Conservation (phyloP, 2,329 filamentous ascomycete genomes). For the Xylaria polymorpha region DNA sequence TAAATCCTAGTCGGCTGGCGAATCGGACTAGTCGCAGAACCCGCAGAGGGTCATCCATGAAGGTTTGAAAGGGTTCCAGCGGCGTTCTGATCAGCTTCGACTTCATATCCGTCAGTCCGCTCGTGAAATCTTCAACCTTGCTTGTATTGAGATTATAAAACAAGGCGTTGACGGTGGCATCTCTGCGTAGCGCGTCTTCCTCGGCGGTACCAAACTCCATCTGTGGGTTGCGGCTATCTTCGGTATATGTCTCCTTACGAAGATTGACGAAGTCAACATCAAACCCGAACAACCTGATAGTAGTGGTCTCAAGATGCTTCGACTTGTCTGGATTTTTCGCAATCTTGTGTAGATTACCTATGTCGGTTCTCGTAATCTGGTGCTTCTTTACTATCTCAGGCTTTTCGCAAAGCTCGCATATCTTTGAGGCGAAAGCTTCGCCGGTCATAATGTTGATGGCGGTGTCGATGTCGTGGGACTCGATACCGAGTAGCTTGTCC, state of each 20-base stretch:
- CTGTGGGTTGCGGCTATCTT: slow-evolving; percentile 88
- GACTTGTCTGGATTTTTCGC: slow-evolving; percentile 94
- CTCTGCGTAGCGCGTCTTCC: slow-evolving; percentile 88
- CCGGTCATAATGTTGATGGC: slow-evolving; percentile 90
- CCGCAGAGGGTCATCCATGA: slow-evolving; percentile 91
- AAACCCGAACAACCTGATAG: slow-evolving; percentile 83
- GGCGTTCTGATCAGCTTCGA: slow-evolving; percentile 83
- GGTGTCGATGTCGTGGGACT: slow-evolving; percentile 84
- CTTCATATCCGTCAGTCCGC: slow-evolving; percentile 80
- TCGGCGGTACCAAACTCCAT: slow-evolving; percentile 94
- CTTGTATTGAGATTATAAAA: slow-evolving; percentile 92
- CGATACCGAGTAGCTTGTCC: slow-evolving; percentile 79
- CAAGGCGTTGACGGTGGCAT: slow-evolving; percentile 94
- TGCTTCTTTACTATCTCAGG: slow-evolving; percentile 72
- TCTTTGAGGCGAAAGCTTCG: slow-evolving; percentile 75
- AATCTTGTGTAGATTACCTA: slow-evolving; percentile 87
- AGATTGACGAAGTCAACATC: slow-evolving; percentile 96
- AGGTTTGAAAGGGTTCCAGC: slow-evolving; percentile 88
- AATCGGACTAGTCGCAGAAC: slow-evolving; percentile 90
- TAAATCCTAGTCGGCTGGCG: slow-evolving; percentile 83
- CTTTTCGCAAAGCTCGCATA: slow-evolving; percentile 74
- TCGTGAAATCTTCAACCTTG: slow-evolving; percentile 85
- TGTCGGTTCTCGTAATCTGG: slow-evolving; percentile 64
- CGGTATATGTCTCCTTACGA: slow-evolving; percentile 88
- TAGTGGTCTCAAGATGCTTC: slow-evolving; percentile 94